Percentiles rank a stretch among this genome's conserved stretches.
Evolutionary conservation across 805 yeast genomes (phyloP).

Genomic region (Monosporozyma aquatica): DNA sequence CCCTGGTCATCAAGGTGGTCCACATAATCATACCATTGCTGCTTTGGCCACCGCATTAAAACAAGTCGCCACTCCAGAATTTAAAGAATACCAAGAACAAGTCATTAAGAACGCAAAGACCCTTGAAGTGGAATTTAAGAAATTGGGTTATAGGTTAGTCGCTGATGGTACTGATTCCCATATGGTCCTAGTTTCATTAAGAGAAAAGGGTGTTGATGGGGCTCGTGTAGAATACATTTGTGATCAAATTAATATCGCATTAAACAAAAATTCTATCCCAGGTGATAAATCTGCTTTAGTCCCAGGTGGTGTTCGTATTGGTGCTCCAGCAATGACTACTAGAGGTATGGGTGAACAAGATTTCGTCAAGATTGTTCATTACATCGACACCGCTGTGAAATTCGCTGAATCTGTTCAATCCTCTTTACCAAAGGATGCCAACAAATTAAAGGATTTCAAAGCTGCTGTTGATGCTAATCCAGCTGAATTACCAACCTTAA

Average conservation of each 20-base stretch:
- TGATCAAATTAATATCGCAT: slow-evolving; percentile 89
- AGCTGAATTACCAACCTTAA: slow-evolving; percentile 56
- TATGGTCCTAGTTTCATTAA: slow-evolving; percentile 83
- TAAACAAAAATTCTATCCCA: slow-evolving; percentile 95
- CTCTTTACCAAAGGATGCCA: slow-evolving; percentile 80
- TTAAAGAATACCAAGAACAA: slow-evolving; percentile 78
- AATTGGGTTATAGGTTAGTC: slow-evolving; percentile 70
- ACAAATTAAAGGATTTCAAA: slow-evolving; percentile 94
- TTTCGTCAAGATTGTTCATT: slow-evolving; percentile 68
- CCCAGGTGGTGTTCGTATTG: slow-evolving; percentile 95
- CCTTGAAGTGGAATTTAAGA: slow-evolving; percentile 65
- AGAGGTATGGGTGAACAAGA: slow-evolving; percentile 90
- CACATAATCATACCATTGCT: slow-evolving; percentile 97
- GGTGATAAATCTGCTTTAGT: slow-evolving; percentile 95
- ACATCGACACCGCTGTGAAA: slow-evolving; percentile 70
- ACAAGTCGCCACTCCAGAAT: slow-evolving; percentile 87
- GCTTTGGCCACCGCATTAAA: slow-evolving; percentile 95
- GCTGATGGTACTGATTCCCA: slow-evolving; percentile 96
- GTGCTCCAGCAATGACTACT: slow-evolving; percentile 98
- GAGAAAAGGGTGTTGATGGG: slow-evolving; percentile 88
- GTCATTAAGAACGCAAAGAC: slow-evolving; percentile 83
- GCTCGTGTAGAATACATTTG: slow-evolving; percentile 94
- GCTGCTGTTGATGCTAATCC: slow-evolving; percentile 64
- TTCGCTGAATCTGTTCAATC: slow-evolving; percentile 70
- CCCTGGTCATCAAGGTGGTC: slow-evolving; percentile 99